Percentiles rank a stretch among this genome's conserved stretches.
phyloP scores from a whole-genome alignment of 176 grass and related monocot genomes.

The Zea luxurians region DNA sequence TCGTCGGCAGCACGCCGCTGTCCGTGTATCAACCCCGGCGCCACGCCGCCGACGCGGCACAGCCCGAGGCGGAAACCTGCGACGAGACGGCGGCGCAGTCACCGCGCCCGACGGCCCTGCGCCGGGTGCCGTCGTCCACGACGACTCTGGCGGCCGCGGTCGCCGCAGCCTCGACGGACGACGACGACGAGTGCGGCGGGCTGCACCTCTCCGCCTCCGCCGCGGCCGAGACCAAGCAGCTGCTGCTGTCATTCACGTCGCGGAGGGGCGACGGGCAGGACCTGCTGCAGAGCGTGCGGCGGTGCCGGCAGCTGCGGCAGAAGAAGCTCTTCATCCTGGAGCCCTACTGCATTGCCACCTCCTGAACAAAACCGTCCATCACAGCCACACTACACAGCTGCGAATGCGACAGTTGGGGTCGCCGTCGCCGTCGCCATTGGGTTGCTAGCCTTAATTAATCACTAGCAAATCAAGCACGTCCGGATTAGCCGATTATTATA shows the following conservation, averaged over 20 bases:
- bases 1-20: slow-evolving; percentile 79
- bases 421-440: slow-evolving; percentile 9
- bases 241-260: slow-evolving; percentile 63
- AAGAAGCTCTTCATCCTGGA: slow-evolving; percentile 84
- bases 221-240: slow-evolving; percentile 48
- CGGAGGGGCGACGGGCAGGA: slow-evolving; percentile 58
- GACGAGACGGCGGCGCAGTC: background rate
- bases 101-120: slow-evolving; percentile 19
- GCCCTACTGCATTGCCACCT: slow-evolving; percentile 86
- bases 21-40: background rate
- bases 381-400: background rate
- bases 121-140: slow-evolving; percentile 58
- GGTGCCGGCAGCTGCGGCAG: slow-evolving; percentile 81
- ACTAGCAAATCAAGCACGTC: slow-evolving; percentile 36
- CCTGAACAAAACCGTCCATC: background rate
- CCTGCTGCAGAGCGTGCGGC: slow-evolving; percentile 71
- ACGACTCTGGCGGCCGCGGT: slow-evolving; percentile 74
- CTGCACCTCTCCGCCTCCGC: background rate
- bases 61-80: no score
- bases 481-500: slow-evolving; percentile 26
- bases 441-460: slow-evolving; percentile 29
- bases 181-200: slow-evolving; percentile 29
- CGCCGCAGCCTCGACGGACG: slow-evolving; percentile 42
- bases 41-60: background rate
- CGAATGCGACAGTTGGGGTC: slow-evolving; percentile 28